These are phyloP conservation scores for Nicotiana paniculata DNA, from an alignment of 257 asterid species.

Conservation along the genomic window DNA sequence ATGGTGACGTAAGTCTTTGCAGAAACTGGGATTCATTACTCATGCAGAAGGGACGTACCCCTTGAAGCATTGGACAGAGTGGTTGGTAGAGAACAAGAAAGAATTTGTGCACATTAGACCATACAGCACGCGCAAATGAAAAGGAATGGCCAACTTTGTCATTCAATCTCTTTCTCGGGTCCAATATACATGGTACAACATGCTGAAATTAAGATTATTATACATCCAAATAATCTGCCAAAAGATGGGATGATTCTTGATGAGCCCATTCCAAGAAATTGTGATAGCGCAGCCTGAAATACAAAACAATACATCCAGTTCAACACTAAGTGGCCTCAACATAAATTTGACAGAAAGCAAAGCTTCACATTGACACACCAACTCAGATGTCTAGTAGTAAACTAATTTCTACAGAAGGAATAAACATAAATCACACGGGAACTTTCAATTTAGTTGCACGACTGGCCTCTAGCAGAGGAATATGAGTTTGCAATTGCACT, in stretches of 20 bases:
- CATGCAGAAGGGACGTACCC: background rate
- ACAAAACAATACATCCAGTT: background rate
- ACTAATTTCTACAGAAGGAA: background rate
- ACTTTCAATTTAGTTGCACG: background rate
- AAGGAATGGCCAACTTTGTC: background rate
- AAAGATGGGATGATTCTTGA: conserved; percentile 32
- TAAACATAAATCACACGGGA: background rate
- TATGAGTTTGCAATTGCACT: background rate
- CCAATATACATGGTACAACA: conserved; percentile 27
- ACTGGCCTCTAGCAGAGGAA: background rate
- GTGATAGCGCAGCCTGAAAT: conserved; percentile 32
- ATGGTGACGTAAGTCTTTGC: background rate
- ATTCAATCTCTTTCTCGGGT: conserved; percentile 32
- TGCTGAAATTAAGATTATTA: conserved; percentile 28
- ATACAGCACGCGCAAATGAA: background rate
- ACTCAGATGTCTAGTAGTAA: background rate
- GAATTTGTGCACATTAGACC: background rate
- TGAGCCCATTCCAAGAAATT: conserved; percentile 24
- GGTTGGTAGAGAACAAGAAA: background rate
- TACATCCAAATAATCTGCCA: conserved; percentile 30
- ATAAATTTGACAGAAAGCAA: background rate
- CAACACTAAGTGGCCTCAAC: background rate
- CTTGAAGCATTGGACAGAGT: background rate
- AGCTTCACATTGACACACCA: background rate
- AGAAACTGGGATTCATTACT: background rate